These are phyloP conservation scores for Penicillium bovifimosum DNA, from an alignment of 495 filamentous ascomycete species.

Conservation along the genomic window DNA sequence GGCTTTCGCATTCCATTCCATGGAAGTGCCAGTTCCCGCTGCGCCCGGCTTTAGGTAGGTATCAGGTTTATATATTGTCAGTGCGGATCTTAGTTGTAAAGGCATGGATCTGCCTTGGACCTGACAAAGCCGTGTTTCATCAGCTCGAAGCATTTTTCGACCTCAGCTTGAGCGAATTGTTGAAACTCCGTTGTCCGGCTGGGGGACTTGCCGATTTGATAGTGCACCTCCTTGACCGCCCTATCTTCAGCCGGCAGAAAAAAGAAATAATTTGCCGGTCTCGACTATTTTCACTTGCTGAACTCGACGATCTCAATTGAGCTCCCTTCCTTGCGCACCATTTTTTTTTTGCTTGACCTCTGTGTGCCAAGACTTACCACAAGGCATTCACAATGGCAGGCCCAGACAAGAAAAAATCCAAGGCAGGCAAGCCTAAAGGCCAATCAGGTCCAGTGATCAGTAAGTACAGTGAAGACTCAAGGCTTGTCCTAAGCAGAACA, in stretches of 20 bases:
- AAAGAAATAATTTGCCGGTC: slow-evolving; percentile 10
- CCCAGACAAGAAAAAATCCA: slow-evolving; percentile 36
- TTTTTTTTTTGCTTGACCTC: background rate
- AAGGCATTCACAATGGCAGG: slow-evolving; percentile 25
- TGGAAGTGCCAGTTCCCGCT: too few relatives aligned
- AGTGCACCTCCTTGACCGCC: background rate
- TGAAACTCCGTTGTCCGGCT: too few relatives aligned
- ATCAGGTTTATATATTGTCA: too few relatives aligned
- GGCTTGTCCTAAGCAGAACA: background rate
- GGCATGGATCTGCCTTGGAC: too few relatives aligned
- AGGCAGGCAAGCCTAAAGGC: slow-evolving; percentile 26
- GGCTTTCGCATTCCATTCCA: too few relatives aligned
- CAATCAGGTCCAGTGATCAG: slow-evolving; percentile 36
- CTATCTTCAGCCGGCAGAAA: slow-evolving; percentile 2
- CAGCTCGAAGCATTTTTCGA: too few relatives aligned
- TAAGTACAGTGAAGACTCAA: slow-evolving; percentile 18
- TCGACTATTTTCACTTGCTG: slow-evolving; percentile 3
- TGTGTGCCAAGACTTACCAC: background rate
- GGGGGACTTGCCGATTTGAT: background rate
- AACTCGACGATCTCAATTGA: background rate
- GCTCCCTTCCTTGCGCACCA: background rate
- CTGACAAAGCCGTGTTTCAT: too few relatives aligned
- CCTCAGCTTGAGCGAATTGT: too few relatives aligned
- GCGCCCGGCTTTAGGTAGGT: too few relatives aligned
- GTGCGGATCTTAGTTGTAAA: too few relatives aligned